Evolutionary conservation across 2,329 filamentous ascomycete genomes (phyloP).

Genomic region (Torrubiella hemipterigena): DNA sequence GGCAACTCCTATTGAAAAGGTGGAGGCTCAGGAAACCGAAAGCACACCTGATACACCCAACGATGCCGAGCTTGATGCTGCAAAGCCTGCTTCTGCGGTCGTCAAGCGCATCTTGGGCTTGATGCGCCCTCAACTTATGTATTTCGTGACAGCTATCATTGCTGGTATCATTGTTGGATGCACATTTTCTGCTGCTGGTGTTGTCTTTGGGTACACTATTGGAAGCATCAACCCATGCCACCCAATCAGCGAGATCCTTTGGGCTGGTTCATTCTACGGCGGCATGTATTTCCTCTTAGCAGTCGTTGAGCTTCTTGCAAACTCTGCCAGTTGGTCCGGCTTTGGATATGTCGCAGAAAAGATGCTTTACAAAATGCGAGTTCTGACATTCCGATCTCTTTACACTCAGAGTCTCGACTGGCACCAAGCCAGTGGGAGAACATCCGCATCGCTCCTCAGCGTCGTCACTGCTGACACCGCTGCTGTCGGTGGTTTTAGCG

Average conservation of each 20-base stretch:
- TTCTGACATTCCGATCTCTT: slow-evolving; percentile 52
- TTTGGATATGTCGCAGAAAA: slow-evolving; percentile 46
- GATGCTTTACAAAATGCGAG: slow-evolving; percentile 49
- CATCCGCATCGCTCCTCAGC: slow-evolving; percentile 48
- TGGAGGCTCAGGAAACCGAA: slow-evolving; percentile 19
- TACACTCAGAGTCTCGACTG: slow-evolving; percentile 57
- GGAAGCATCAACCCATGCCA: slow-evolving; percentile 35
- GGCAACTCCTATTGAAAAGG: slow-evolving; percentile 24
- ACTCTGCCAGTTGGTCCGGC: slow-evolving; percentile 41
- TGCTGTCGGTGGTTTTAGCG: slow-evolving; percentile 55
- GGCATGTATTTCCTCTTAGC: slow-evolving; percentile 45
- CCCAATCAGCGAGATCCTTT: slow-evolving; percentile 20
- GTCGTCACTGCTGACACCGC: slow-evolving; percentile 60
- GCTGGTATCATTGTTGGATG: slow-evolving; percentile 42
- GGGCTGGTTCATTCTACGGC: slow-evolving; percentile 34
- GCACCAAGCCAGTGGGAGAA: slow-evolving; percentile 55
- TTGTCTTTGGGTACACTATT: slow-evolving; percentile 33
- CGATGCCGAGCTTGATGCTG: slow-evolving; percentile 22
- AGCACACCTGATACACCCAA: slow-evolving; percentile 15
- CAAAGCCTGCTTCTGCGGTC: slow-evolving; percentile 26
- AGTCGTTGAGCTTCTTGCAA: slow-evolving; percentile 33
- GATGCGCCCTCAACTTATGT: slow-evolving; percentile 24
- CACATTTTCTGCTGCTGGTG: slow-evolving; percentile 38
- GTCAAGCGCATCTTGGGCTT: slow-evolving; percentile 23
- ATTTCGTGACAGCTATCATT: slow-evolving; percentile 26